phyloP scores from a whole-genome alignment of 2,329 filamentous ascomycete genomes.

The Aspergillus sojae region DNA sequence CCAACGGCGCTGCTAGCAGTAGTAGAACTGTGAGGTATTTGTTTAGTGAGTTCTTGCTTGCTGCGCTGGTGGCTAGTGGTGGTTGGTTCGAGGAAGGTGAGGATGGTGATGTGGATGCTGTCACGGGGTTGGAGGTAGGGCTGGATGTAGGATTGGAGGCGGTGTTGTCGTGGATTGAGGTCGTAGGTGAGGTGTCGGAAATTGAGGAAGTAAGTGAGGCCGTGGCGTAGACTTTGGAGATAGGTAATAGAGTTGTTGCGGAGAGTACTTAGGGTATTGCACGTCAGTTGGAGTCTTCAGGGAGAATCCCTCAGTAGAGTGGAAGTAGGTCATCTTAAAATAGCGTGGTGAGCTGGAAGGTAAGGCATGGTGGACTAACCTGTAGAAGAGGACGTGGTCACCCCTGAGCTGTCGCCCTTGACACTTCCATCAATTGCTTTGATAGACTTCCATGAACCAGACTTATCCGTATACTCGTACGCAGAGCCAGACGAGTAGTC shows the following conservation, averaged over 20 bases:
- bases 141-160: background rate
- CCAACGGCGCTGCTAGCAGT: background rate
- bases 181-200: background rate
- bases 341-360: too few relatives aligned
- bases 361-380: slow-evolving; percentile 66
- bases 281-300: background rate
- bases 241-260: background rate
- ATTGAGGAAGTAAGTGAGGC: background rate
- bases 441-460: slow-evolving; percentile 81
- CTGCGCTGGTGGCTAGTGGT: background rate
- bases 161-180: background rate
- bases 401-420: slow-evolving; percentile 59
- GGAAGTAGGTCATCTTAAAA: background rate
- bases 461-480: slow-evolving; percentile 79
- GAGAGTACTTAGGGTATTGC: background rate
- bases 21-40: background rate
- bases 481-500: slow-evolving; percentile 92
- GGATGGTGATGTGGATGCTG: background rate
- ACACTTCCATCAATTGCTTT: slow-evolving; percentile 75
- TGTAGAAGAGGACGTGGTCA: slow-evolving; percentile 50
- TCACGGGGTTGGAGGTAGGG: background rate
- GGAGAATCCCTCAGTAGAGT: too few relatives aligned
- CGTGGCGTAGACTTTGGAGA: background rate
- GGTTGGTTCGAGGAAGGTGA: background rate
- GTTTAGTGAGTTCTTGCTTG: background rate